Evolutionary conservation across 2,329 filamentous ascomycete genomes (phyloP), one percentile per base, ranked within the genome.

Genomic region (Ploettnerulaceae sp.): DNA sequence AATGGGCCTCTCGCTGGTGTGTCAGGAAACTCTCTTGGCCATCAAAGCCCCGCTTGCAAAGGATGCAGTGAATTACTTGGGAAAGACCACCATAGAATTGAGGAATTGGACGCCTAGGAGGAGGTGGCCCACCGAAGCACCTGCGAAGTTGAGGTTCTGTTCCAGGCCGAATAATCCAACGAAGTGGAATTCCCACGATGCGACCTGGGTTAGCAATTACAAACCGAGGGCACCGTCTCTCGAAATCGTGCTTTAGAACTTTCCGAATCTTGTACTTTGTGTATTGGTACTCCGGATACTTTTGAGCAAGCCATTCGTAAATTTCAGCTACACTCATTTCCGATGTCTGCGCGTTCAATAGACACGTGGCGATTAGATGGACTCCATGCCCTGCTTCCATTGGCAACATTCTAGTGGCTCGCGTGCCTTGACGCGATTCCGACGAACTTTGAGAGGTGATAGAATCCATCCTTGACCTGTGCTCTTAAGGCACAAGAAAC

Each of bases 201-300:
- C 35, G 44, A 40, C 28, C 7, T 33, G 3, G 8, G 44, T 46
- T 46, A 40, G 28, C 20, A 46, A 46, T 46, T 18, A 40, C 12
- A 46, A 46, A 46, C 20, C 35, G 15, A 40, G 35, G 44, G 20
- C 21, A 18, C 36, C 18, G 25, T 40, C 35, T 40, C 26, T 46
- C 35, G 29, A 28, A 40, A 40, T 39, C 28, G 21, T 40, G 35
- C 28, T 17, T 34, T 34, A 46, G 34, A 46, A 46, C 17, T 24
- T 46, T 15, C 15, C 28, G 28, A 34, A 46, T 46, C 18, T 46
- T 32, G 21, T 25, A 24, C 22, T 46, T 46, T 39, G 26, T 46
- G 14, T 46, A 46, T 46, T 24, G 18, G 43, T 46, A 46, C 5
- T 31, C n/a, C 14, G 26, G 43, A 46, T 46, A 46, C 34, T 46